Evolutionary conservation across 2,329 filamentous ascomycete species (phyloP).

Genomic region (Colletotrichum tropicicola): DNA sequence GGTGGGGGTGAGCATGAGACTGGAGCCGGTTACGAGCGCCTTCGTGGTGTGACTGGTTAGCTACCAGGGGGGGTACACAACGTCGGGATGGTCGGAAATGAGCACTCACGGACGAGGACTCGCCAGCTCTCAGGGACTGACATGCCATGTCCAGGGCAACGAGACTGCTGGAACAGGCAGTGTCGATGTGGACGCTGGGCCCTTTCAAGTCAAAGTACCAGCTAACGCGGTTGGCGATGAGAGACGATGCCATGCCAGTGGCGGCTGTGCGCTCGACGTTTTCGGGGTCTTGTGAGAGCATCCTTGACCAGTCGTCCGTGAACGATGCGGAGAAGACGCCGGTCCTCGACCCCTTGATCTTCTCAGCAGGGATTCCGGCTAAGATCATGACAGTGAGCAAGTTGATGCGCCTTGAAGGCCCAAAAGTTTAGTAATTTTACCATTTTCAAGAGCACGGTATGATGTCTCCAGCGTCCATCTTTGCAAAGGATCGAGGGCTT

Average conservation of each 20-base stretch:
- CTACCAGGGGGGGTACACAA: conserved; percentile 45
- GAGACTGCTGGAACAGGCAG: conserved; percentile 44
- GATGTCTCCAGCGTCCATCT: conserved; percentile 43
- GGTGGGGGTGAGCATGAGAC: background rate
- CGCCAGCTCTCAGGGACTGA: conserved; percentile 39
- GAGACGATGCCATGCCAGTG: conserved; percentile 37
- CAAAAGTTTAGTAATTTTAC: too few relatives aligned
- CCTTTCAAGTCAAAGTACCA: conserved; percentile 36
- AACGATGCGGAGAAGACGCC: conserved; percentile 41
- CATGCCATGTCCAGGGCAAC: conserved; percentile 42
- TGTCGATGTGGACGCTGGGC: conserved; percentile 43
- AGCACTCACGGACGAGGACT: conserved; percentile 34
- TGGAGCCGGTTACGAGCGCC: background rate
- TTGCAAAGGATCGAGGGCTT: conserved; percentile 43
- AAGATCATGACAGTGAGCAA: conserved; percentile 42
- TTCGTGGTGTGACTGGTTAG: background rate
- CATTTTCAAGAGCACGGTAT: conserved; percentile 48
- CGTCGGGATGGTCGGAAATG: conserved; percentile 20
- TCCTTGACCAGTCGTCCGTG: conserved; percentile 36
- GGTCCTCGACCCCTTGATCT: conserved; percentile 35
- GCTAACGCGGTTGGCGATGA: conserved; percentile 31
- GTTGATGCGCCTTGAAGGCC: too few relatives aligned
- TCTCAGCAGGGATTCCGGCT: conserved; percentile 42
- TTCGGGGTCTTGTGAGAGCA: conserved; percentile 21
- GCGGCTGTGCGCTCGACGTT: conserved; percentile 23